phyloP scores from a whole-genome alignment of 441 rosid genomes.

The Euphorbia celastroides region DNA sequence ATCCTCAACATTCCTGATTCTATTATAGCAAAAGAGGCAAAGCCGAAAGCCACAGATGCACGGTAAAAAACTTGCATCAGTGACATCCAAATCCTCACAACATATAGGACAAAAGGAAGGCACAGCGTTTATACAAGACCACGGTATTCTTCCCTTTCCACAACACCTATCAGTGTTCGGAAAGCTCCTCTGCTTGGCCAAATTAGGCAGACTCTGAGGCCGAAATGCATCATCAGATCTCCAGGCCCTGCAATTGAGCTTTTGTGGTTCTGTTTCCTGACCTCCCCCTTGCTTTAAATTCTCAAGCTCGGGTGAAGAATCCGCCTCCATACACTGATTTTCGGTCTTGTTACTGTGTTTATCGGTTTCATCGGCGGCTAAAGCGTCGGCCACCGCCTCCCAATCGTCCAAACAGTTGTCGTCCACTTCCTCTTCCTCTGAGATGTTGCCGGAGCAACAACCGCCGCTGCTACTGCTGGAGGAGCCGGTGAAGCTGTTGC shows the following conservation, averaged over 20 bases:
- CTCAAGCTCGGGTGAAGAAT: constrained; percentile 24
- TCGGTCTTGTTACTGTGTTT: constrained; percentile 28
- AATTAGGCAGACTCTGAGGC: constrained; percentile 76
- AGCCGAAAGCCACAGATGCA: constrained; percentile 86
- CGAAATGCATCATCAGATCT: constrained; percentile 71
- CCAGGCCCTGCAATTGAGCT: constrained; percentile 57
- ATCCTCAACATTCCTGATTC: constrained; percentile 69
- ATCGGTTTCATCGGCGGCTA: constrained; percentile 62
- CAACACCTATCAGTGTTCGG: constrained; percentile 33
- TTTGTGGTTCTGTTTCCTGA: constrained; percentile 24
- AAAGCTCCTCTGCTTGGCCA: constrained; percentile 61
- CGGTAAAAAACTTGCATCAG: constrained; percentile 78
- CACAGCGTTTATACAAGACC: constrained; percentile 35
- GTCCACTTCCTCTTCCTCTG: constrained; percentile 65
- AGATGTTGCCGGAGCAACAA: constrained; percentile 72
- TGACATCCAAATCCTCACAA: constrained; percentile 79
- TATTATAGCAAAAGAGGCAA: constrained; percentile 92
- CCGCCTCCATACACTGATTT: constrained; percentile 24
- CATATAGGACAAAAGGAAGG: constrained; percentile 90
- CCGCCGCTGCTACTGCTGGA: constrained; percentile 62
- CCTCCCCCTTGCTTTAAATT: constrained; percentile 27
- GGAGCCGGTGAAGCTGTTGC: constrained; percentile 42
- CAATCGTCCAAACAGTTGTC: constrained; percentile 85
- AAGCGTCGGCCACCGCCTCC: constrained; percentile 97
- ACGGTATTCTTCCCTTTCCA: constrained; percentile 36